Evolutionary conservation across 257 asterid species (phyloP).

Genomic region (Verbascum thapsus): DNA sequence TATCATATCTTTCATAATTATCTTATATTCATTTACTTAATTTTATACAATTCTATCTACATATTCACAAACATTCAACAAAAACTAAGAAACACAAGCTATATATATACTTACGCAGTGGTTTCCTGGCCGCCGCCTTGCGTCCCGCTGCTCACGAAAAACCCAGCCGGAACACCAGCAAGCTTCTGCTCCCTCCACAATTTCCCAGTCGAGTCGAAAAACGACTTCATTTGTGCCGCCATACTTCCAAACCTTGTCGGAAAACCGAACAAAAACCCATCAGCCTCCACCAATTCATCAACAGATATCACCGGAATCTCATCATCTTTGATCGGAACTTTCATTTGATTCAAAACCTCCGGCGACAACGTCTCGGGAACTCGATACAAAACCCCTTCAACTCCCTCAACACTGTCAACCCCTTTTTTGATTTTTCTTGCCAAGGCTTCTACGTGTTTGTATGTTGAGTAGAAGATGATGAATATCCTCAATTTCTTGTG

Average conservation of each 20-base stretch:
- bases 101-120: conserved; percentile 47
- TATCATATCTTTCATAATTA: too few relatives aligned
- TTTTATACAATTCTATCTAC: too few relatives aligned
- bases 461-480: conserved; percentile 61
- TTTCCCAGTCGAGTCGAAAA: conserved; percentile 51
- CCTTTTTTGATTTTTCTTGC: conserved; percentile 59
- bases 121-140: conserved; percentile 75
- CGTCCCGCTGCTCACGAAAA: conserved; percentile 59
- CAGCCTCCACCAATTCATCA: conserved; percentile 49
- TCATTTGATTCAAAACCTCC: conserved; percentile 49
- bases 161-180: conserved; percentile 60
- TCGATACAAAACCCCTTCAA: conserved; percentile 52
- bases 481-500: conserved; percentile 44
- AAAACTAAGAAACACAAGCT: too few relatives aligned
- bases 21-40: too few relatives aligned
- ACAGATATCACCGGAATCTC: conserved; percentile 44
- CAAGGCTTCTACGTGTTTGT: conserved; percentile 54
- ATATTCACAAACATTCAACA: too few relatives aligned
- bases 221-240: conserved; percentile 65
- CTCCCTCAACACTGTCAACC: conserved; percentile 52
- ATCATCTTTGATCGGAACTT: conserved; percentile 40
- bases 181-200: conserved; percentile 62
- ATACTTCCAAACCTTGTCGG: conserved; percentile 57
- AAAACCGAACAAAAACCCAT: conserved; percentile 58
- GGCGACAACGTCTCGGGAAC: conserved; percentile 50